These are phyloP conservation scores for Diaporthe ampelina DNA, from an alignment of 2,329 filamentous ascomycete genomes.

Conservation along the genomic window DNA sequence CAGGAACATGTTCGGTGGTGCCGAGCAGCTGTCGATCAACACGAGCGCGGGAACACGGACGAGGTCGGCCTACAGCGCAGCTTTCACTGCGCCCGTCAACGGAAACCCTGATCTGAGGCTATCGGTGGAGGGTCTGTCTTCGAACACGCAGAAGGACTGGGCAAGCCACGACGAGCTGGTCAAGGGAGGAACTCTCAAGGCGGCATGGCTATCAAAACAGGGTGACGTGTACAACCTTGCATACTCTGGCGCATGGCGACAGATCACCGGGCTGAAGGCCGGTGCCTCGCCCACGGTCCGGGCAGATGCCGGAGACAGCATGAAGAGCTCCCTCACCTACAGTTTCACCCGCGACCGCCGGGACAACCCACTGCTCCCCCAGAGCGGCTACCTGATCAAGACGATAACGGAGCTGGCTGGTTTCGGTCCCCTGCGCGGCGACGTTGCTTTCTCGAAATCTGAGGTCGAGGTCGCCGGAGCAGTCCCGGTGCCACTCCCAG, in stretches of 20 bases:
- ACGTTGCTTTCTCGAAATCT: slow-evolving; percentile 95
- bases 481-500: slow-evolving; percentile 79
- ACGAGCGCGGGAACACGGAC: slow-evolving; percentile 92
- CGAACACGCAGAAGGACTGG: slow-evolving; percentile 90
- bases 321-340: slow-evolving; percentile 90
- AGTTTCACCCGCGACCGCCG: slow-evolving; percentile 84
- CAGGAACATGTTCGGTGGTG: slow-evolving; percentile 94
- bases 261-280: slow-evolving; percentile 83
- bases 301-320: slow-evolving; percentile 87
- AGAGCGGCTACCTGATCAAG: slow-evolving; percentile 84
- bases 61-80: slow-evolving; percentile 89
- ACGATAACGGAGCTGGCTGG: slow-evolving; percentile 88
- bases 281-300: slow-evolving; percentile 86
- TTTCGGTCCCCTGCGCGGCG: slow-evolving; percentile 84
- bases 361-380: slow-evolving; percentile 88
- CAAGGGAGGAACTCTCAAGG: slow-evolving; percentile 81
- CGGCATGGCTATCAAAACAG: slow-evolving; percentile 78
- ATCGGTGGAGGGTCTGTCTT: slow-evolving; percentile 84
- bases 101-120: slow-evolving; percentile 86
- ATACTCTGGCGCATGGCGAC: slow-evolving; percentile 88
- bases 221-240: slow-evolving; percentile 82
- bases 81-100: slow-evolving; percentile 84
- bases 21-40: slow-evolving; percentile 89
- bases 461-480: slow-evolving; percentile 87
- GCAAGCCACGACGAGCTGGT: slow-evolving; percentile 93